Conservation (phyloP, 2,329 filamentous ascomycete genomes). For the Blastomyces percursus region DNA sequence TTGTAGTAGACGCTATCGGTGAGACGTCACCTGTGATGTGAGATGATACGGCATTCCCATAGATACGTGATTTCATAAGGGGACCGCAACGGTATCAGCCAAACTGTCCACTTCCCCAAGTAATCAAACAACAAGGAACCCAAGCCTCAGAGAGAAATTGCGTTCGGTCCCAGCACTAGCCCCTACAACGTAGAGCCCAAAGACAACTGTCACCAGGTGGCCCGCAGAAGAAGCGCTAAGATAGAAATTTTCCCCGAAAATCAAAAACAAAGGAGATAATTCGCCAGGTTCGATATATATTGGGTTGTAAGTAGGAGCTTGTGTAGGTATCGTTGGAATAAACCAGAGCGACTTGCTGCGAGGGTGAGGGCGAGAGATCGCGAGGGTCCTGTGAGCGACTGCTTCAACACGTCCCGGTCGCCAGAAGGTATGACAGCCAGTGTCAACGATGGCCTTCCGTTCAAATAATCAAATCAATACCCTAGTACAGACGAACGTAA, state of each 20-base stretch:
- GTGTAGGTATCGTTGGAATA: background rate
- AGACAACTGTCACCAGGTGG: background rate
- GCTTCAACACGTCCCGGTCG: background rate
- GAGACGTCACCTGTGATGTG: slow-evolving; percentile 32
- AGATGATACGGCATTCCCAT: slow-evolving; percentile 34
- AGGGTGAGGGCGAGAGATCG: background rate
- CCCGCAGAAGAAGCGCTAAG: background rate
- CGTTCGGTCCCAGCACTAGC: background rate
- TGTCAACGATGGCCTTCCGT: background rate
- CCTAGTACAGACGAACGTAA: background rate
- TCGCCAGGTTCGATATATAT: background rate
- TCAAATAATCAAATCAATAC: background rate
- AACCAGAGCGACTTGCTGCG: background rate
- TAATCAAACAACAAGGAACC: background rate
- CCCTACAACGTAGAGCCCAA: background rate
- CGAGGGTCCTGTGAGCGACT: background rate
- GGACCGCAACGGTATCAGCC: slow-evolving; percentile 23
- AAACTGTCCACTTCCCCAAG: slow-evolving; percentile 18
- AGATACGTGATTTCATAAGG: slow-evolving; percentile 33
- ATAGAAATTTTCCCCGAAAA: background rate
- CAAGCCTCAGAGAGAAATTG: background rate
- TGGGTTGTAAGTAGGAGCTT: background rate
- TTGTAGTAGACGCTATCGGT: slow-evolving; percentile 32
- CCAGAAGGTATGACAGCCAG: slow-evolving; percentile 1
- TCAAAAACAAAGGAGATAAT: background rate